Base-by-base conservation (phyloP, 2,329 filamentous ascomycete species). In the Fusarium pilosicola region DNA sequence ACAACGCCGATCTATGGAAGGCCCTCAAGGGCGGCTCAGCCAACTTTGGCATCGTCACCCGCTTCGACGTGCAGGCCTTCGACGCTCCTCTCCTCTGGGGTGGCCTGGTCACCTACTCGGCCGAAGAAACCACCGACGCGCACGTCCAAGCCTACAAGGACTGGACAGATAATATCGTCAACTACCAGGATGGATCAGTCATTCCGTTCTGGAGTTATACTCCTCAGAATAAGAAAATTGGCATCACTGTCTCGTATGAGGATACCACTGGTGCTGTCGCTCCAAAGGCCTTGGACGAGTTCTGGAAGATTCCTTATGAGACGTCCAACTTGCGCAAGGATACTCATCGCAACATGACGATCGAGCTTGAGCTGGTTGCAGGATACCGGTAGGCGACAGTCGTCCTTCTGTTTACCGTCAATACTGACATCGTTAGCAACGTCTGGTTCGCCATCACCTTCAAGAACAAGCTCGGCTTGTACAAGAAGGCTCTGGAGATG, bases 41-140 rank as follows among this genome's bases (percentile, higher is more conserved):
- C 15, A 73, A 73, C 44, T 73, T 73, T 5, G 71, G 71, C 5
- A 73, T 73, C 56, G 70, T 73, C 41, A 73, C 71, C 41, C 71
- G 71, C 61, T 70, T 73, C 41, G 71, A 73, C n/a, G 55, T 73
- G 4, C 71, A 73, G 24, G 61, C 71, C 11, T 73, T 73, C 26
- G 65, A 73, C 4, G 57, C 70, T 41, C 65, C 65, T 17, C 65
- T 62, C 9, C 65, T 73, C 49, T 73, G 71, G 70, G 71, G 70
- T 13, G 71, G 71, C 7, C 65, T 73, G 1, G 71, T 73, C 26
- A 70, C 65, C 5, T 73, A 73, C 32, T 48, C 70, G 22, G 46
- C 46, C 44, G 32, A 70, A 36, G 41, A 67, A 24, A 73, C 71
- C 0, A 73, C 71, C 12, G 70, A 73, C 12, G 52, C 56, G 2